These are phyloP conservation scores for Solanum sparsipilum DNA, from an alignment of 257 asterid genomes.

Conservation along the genomic window DNA sequence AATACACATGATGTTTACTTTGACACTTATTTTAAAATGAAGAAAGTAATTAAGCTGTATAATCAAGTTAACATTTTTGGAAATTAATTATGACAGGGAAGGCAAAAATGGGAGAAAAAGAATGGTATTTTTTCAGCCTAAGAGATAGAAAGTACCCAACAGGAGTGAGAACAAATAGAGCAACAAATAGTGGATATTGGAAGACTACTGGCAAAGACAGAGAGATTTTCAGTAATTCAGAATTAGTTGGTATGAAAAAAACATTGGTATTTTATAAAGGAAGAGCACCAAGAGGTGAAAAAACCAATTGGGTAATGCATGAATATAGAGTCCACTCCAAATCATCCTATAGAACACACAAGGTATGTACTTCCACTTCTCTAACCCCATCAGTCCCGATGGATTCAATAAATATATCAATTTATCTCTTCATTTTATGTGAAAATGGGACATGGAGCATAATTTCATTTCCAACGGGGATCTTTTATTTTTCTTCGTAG, in stretches of 20 bases:
- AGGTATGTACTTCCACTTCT: constrained; percentile 20
- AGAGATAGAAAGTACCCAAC: constrained; percentile 90
- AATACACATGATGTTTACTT: neutral
- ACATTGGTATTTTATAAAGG: constrained; percentile 83
- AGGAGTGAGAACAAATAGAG: constrained; percentile 83
- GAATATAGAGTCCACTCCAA: constrained; percentile 85
- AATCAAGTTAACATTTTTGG: neutral
- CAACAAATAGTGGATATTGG: constrained; percentile 88
- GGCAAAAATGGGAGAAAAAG: constrained; percentile 93
- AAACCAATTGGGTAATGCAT: constrained; percentile 95
- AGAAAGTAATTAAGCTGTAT: neutral
- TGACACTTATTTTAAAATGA: neutral
- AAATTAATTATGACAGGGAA: constrained; percentile 32
- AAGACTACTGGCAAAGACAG: constrained; percentile 91
- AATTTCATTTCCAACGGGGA: neutral
- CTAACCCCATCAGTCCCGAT: neutral
- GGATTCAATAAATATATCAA: no score
- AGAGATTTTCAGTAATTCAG: constrained; percentile 60
- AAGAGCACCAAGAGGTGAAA: constrained; percentile 94
- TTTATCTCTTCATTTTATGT: neutral
- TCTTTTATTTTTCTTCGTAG: neutral
- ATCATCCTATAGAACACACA: constrained; percentile 55
- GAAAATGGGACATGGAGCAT: neutral
- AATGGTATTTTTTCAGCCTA: constrained; percentile 89
- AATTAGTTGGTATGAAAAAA: constrained; percentile 85